Percentiles rank a stretch among this genome's conserved stretches.
Conservation (phyloP, 768 basidiomycete species). For the Boletus subparvulus region DNA sequence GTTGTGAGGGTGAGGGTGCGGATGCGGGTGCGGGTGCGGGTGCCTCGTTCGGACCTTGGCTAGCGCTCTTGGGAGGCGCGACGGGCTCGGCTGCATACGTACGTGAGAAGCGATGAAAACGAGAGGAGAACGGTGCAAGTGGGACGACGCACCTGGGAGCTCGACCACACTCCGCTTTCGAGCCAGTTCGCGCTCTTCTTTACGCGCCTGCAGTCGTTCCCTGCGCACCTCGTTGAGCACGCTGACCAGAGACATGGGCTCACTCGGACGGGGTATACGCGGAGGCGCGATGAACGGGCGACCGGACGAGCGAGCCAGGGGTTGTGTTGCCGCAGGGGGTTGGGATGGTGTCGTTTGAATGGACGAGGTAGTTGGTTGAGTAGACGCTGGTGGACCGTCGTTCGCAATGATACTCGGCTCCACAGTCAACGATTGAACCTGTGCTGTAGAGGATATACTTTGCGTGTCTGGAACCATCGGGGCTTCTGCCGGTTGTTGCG, state of each 20-base stretch:
- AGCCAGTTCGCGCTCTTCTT: not conserved
- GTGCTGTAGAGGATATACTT: not conserved
- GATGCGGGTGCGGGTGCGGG: too few relatives aligned
- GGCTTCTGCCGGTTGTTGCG: not conserved
- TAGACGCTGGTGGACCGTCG: not conserved
- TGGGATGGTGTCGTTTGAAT: not conserved
- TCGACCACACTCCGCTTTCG: not conserved
- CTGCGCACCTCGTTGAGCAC: slow-evolving; percentile 22
- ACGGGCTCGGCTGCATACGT: not conserved
- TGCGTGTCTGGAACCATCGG: not conserved
- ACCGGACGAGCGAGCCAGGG: not conserved
- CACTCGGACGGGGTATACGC: slow-evolving; percentile 13
- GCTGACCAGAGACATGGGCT: slow-evolving; percentile 22
- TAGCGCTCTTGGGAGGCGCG: not conserved
- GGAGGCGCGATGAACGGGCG: slow-evolving; percentile 24
- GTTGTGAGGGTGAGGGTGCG: not conserved
- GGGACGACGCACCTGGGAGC: not conserved
- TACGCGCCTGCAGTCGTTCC: not conserved
- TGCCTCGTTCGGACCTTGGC: not conserved
- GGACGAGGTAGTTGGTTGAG: not conserved
- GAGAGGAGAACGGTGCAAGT: not conserved
- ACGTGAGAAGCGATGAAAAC: not conserved
- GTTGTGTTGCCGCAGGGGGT: slow-evolving; percentile 1
- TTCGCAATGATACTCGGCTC: not conserved
- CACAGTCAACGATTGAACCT: not conserved